phyloP scores from a whole-genome alignment of 495 filamentous ascomycete genomes.

The Cryomyces antarcticus region DNA sequence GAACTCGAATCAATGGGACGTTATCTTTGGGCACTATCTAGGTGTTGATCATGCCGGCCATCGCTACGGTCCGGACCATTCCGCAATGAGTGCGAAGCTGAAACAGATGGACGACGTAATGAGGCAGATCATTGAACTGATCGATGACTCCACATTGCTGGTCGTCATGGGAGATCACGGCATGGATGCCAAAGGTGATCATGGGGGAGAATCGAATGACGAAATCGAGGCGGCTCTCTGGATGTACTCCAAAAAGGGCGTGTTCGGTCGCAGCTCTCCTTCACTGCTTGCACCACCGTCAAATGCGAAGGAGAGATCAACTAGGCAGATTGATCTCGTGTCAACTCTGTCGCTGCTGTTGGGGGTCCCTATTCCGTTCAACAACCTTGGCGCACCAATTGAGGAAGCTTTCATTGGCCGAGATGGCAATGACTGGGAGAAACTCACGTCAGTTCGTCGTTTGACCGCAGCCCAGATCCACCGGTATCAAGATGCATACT shows the following conservation, averaged over 20 bases:
- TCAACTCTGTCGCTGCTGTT: conserved; percentile 74
- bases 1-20: conserved; percentile 59
- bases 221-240: conserved; percentile 88
- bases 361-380: conserved; percentile 86
- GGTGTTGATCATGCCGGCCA: conserved; percentile 96
- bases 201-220: conserved; percentile 88
- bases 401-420: conserved; percentile 74
- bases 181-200: conserved; percentile 94
- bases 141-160: conserved; percentile 74
- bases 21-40: conserved; percentile 80
- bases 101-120: conserved; percentile 77
- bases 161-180: conserved; percentile 97
- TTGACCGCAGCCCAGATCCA: conserved; percentile 72
- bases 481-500: conserved; percentile 59
- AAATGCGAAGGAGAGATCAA: conserved; percentile 55
- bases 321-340: conserved; percentile 93
- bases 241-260: conserved; percentile 80
- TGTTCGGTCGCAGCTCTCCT: conserved; percentile 59
- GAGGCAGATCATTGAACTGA: conserved; percentile 40
- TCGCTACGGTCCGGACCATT: conserved; percentile 82
- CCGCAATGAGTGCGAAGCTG: conserved; percentile 76
- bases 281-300: conserved; percentile 42
- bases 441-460: conserved; percentile 53
- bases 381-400: conserved; percentile 88
- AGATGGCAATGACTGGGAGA: conserved; percentile 46